Evolutionary conservation across 495 filamentous ascomycete genomes (phyloP).

Genomic region (Penicillium diatomitis): DNA sequence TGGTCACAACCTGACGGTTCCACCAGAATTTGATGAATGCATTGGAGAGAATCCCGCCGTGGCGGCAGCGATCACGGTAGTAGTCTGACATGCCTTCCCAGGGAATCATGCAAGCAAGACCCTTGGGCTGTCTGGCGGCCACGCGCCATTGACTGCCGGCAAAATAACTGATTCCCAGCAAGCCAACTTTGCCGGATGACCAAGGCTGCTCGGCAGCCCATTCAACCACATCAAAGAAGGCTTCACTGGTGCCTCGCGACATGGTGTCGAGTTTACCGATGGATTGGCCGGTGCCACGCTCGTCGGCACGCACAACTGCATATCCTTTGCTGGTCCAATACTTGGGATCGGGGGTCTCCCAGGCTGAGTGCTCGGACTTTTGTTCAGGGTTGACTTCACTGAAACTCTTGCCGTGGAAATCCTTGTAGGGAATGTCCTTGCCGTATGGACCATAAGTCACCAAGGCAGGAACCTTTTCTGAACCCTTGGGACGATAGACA

Average conservation of each 20-base stretch:
- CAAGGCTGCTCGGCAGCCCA: constrained; percentile 54
- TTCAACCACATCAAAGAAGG: constrained; percentile 54
- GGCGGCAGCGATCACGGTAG: constrained; percentile 52
- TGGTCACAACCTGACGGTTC: constrained; percentile 49
- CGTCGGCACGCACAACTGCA: constrained; percentile 51
- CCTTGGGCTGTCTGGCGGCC: constrained; percentile 50
- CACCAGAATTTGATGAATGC: constrained; percentile 57
- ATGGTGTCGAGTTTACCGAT: constrained; percentile 52
- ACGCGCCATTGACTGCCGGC: constrained; percentile 58
- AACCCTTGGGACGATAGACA: constrained; percentile 29
- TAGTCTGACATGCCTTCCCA: constrained; percentile 67
- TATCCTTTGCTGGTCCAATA: constrained; percentile 57
- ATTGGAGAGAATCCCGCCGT: constrained; percentile 58
- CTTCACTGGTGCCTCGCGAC: constrained; percentile 47
- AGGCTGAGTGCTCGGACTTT: constrained; percentile 42
- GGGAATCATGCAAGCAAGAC: constrained; percentile 49
- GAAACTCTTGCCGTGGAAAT: constrained; percentile 35
- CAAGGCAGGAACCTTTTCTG: constrained; percentile 23
- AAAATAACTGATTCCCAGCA: constrained; percentile 55
- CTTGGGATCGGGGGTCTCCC: constrained; percentile 55
- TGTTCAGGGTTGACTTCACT: constrained; percentile 44
- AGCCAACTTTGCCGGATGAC: constrained; percentile 52
- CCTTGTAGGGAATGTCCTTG: constrained; percentile 37
- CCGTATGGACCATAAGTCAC: constrained; percentile 51
- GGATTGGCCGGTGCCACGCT: constrained; percentile 49